Evolutionary conservation across 1,139 yeast genomes (phyloP), one percentile per base, ranked within the genome.

Genomic region (Taphrina flavorubra): DNA sequence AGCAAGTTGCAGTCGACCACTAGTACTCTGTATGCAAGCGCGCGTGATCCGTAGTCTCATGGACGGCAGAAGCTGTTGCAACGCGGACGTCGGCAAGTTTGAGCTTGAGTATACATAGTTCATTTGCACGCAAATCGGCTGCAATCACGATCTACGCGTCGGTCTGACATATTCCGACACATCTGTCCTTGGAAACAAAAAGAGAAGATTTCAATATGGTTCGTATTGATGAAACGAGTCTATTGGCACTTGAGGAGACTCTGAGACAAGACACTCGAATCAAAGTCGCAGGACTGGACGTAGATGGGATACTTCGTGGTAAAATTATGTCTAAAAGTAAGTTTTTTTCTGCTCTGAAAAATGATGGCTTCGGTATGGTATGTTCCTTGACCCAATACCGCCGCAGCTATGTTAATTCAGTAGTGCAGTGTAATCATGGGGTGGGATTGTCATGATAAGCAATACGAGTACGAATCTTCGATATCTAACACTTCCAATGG

Each of bases 381-480:
- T 11, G 34, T 6, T 20, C 37, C 2, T 7, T 78, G 78, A 70
- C 77, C 79, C 37, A 7, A 42, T 25, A 25, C 31, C 31, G 4
- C 31, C 31, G 4, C 31, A 25, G 4, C 31, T 25, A 25, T 25
- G 31, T 25, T 25, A 4, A 25, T 25, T 4, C 31, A 25, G 11
- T 67, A 49, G 62, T 66, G 69, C 34, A 47, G 61, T 18, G 80
- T 78, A 39, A 74, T 78, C 37, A 78, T 78, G 65, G 80, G 80
- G 44, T 78, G 80, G 81, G 81, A 78, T 68, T 75, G 76, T 77
- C 79, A 77, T 69, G 81, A 78, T 70, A 72, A 70, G 62, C 74
- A 76, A 25, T 78, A 78, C 68, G 69, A 73, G 31, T 70, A 69
- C 20, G 78, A 76, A 18, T 72, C 76, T 39, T 58, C 71, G 39